Evolutionary conservation across 768 basidiomycete species (phyloP).

Genomic region (Chiua virens): DNA sequence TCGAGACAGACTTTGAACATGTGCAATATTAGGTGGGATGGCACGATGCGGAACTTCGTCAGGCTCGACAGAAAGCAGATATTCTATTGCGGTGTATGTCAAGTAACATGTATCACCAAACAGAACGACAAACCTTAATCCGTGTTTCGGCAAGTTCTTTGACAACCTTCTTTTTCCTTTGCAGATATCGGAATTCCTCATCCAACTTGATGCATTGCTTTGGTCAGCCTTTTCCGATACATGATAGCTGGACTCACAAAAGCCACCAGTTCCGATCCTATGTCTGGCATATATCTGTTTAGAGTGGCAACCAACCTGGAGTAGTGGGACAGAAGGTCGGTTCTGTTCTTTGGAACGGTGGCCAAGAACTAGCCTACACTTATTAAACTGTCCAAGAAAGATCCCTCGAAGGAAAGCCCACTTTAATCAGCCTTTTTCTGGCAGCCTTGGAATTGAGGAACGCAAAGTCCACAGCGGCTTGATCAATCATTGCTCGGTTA

Average conservation of each 20-base stretch:
- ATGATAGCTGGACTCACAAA: constrained; percentile 51
- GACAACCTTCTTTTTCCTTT: constrained; percentile 90
- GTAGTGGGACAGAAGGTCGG: constrained; percentile 92
- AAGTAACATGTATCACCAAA: background rate
- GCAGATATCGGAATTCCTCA: constrained; percentile 94
- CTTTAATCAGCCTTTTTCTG: constrained; percentile 86
- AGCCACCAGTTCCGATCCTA: constrained; percentile 79
- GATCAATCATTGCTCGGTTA: constrained; percentile 85
- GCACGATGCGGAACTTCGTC: constrained; percentile 94
- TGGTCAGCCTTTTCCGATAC: constrained; percentile 2
- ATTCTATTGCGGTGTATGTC: constrained; percentile 55
- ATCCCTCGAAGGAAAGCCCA: constrained; percentile 30
- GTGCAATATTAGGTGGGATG: constrained; percentile 88
- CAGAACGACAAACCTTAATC: constrained; percentile 58
- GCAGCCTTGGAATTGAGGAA: constrained; percentile 97
- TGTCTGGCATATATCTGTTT: constrained; percentile 90
- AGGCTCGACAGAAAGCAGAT: constrained; percentile 84
- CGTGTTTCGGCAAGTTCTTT: constrained; percentile 86
- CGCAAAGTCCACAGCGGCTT: constrained; percentile 93
- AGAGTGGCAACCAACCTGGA: constrained; percentile 86
- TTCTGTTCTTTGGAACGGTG: constrained; percentile 83
- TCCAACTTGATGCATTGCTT: constrained; percentile 61
- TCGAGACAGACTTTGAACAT: constrained; percentile 97
- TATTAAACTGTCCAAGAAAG: constrained; percentile 6
- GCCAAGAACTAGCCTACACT: constrained; percentile 60